phyloP scores from a whole-genome alignment of 208 protist genomes.

The Novymonas esmeraldas region DNA sequence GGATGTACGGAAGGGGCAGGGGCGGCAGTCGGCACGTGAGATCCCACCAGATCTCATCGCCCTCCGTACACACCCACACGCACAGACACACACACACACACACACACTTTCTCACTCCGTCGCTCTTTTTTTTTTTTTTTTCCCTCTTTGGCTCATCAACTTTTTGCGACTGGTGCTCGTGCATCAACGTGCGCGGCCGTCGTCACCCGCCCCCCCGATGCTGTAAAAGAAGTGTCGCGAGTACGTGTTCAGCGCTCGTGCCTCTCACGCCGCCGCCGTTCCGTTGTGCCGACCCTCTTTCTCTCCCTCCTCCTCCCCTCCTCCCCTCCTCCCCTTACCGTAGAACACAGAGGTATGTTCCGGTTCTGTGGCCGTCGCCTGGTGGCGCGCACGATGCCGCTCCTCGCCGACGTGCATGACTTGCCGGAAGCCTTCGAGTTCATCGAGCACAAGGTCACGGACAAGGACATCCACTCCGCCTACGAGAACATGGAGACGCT shows the following conservation, averaged over 20 bases:
- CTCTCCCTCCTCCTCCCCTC: neutral
- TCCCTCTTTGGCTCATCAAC: too few relatives aligned
- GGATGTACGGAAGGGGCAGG: too few relatives aligned
- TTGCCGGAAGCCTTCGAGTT: constrained; percentile 89
- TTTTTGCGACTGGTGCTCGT: too few relatives aligned
- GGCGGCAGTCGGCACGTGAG: too few relatives aligned
- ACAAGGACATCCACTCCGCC: constrained; percentile 84
- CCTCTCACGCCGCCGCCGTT: neutral
- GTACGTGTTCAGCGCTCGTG: neutral
- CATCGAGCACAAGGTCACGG: constrained; percentile 80
- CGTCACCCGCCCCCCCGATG: too few relatives aligned
- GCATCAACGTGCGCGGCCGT: too few relatives aligned
- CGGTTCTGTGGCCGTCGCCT: constrained; percentile 65
- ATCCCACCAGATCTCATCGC: too few relatives aligned
- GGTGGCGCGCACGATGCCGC: constrained; percentile 59
- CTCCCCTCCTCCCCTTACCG: neutral
- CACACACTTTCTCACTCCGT: too few relatives aligned
- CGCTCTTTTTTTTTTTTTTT: too few relatives aligned
- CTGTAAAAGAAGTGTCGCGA: neutral
- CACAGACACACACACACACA: too few relatives aligned
- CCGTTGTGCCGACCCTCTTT: constrained; percentile 2
- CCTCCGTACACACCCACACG: too few relatives aligned
- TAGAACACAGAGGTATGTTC: constrained; percentile 62
- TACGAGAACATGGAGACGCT: constrained; percentile 88
- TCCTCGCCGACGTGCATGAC: constrained; percentile 48